Evolutionary conservation across 1,139 yeast species (phyloP), one percentile per base, ranked within the genome.

Genomic region (Taphrina communis): DNA sequence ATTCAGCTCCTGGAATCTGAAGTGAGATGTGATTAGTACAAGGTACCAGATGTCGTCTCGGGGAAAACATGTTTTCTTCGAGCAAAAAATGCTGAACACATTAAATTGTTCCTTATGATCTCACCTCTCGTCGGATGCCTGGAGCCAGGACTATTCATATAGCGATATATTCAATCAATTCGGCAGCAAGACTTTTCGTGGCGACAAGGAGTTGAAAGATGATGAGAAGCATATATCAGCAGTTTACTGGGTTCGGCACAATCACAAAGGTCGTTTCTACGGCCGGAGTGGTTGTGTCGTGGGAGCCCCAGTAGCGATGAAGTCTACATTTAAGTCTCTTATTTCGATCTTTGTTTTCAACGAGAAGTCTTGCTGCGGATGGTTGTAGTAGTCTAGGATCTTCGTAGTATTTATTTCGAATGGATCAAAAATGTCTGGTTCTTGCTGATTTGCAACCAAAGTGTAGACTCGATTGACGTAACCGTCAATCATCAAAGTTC

Each of bases 311-410:
- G 67, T 42, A 25, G 42, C 48, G 61, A 35, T 55, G 67, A 44
- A 31, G 67, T 57, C 44, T 42, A 63, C 67, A 63, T 63, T 63
- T 63, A 63, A 63, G 67, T 63, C 67, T 39, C 67, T 63, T 58
- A 63, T 48, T 42, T 25, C 36, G 25, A 25, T 21, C 38, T n/a
- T 6, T 36, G 21, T 21, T 50, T 19, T 39, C n/a, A 25, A 19
- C 41, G 61, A 56, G 61, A 53, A 53, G 42, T 53, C 58, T 53
- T 53, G 58, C 42, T 50, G 53, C 36, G n/a, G 51, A 46, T 46
- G 19, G 31, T 25, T 25, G 2, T 25, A 25, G 31, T 25, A 25
- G 31, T 25, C 31, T 25, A 1, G 31, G 0, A 1, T 25, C 1
- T 4, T 25, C 31, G 31, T 25, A 25, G 31, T 25, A 1, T 25